Evolutionary conservation across 129 eudicot species (phyloP).

Genomic region (Flaveria linearis): DNA sequence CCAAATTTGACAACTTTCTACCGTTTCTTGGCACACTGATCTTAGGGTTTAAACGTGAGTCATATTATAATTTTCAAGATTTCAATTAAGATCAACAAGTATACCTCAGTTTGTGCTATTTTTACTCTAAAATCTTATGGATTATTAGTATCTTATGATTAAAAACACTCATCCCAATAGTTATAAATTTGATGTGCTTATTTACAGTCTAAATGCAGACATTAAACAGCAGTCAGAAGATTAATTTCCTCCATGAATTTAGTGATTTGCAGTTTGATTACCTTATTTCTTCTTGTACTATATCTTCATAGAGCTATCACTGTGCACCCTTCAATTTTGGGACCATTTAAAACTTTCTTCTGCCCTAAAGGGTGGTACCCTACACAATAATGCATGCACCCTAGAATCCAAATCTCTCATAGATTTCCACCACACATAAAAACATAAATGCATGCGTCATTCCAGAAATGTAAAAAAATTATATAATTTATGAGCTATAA

Average conservation of each 20-base stretch:
- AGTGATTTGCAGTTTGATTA: conserved; percentile 5
- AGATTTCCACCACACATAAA: neutral
- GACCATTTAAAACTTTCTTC: conserved; percentile 22
- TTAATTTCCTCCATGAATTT: neutral
- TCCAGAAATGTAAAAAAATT: conserved; percentile 5
- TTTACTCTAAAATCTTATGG: conserved; percentile 13
- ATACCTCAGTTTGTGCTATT: conserved; percentile 5
- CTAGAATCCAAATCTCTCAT: conserved; percentile 20
- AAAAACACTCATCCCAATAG: conserved; percentile 7
- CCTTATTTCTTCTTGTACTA: conserved; percentile 10
- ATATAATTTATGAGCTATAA: conserved; percentile 25
- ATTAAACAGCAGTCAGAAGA: neutral
- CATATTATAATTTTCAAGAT: neutral
- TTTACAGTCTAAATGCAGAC: neutral
- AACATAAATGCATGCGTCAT: conserved; percentile 14
- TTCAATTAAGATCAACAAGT: neutral
- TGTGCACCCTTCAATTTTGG: conserved; percentile 32
- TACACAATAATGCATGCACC: conserved; percentile 28
- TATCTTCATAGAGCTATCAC: conserved; percentile 24
- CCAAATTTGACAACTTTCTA: neutral
- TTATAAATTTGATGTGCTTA: neutral
- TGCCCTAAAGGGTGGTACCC: conserved; percentile 27
- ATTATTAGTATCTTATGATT: conserved; percentile 1
- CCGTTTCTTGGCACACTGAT: too few species aligned
- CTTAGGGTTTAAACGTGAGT: too few species aligned